phyloP scores from a whole-genome alignment of 179 eudicot species.

The Corrigiola litoralis region DNA sequence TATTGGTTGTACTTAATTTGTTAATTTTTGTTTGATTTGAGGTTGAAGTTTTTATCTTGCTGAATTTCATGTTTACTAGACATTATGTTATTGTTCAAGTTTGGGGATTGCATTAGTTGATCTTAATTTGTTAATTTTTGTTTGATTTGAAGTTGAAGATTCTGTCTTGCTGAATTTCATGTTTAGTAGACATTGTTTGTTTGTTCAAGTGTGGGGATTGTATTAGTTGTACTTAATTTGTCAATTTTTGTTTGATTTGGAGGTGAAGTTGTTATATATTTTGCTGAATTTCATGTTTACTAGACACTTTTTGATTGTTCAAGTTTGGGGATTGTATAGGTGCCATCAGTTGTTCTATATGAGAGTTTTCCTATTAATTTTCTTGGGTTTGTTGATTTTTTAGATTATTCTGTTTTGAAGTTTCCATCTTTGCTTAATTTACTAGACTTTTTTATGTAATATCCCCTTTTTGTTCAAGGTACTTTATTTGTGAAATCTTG shows the following conservation, averaged over 20 bases:
- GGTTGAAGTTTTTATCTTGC: neutral
- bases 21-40: neutral
- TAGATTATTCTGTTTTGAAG: no score
- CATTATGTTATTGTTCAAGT: neutral
- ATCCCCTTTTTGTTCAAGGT: conserved; percentile 95
- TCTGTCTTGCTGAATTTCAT: conserved; percentile 4
- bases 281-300: conserved; percentile 3
- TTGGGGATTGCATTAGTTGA: neutral
- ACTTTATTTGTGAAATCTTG: neutral
- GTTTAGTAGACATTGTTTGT: no score
- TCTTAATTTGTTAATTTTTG: neutral
- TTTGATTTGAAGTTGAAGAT: neutral
- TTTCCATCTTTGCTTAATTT: no score
- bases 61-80: conserved; percentile 1
- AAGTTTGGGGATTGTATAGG: neutral
- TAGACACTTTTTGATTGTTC: no score
- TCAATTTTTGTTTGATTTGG: neutral
- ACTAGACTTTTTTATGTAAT: no score
- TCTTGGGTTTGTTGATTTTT: no score
- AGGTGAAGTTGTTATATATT: neutral
- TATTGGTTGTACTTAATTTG: neutral
- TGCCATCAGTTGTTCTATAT: no score
- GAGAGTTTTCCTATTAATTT: no score
- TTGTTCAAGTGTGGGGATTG: neutral
- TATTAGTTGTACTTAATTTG: neutral